Conservation (phyloP, 768 basidiomycete genomes). For the Tulasnella sp. region DNA sequence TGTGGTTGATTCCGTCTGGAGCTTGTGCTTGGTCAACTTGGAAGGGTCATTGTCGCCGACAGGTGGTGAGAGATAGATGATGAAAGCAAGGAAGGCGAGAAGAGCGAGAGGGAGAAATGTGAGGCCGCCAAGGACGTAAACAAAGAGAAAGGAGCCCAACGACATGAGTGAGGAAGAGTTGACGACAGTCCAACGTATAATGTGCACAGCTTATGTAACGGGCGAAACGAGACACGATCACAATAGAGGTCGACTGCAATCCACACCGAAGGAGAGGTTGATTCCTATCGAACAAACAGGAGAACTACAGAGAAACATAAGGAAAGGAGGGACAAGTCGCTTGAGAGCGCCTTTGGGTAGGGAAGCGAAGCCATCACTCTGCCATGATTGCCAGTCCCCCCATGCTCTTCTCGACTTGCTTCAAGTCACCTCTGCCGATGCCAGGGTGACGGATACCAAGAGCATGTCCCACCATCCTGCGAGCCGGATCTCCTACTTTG, state of each 20-base stretch:
- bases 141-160: slow-evolving; percentile 47
- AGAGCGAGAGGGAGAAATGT: slow-evolving; percentile 78
- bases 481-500: slow-evolving; percentile 77
- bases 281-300: background rate
- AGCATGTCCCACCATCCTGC: slow-evolving; percentile 79
- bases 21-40: slow-evolving; percentile 29
- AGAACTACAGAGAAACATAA: background rate
- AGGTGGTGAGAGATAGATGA: slow-evolving; percentile 79
- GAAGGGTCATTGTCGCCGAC: slow-evolving; percentile 41
- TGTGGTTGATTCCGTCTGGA: slow-evolving; percentile 14
- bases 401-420: slow-evolving; percentile 64
- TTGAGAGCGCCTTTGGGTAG: background rate
- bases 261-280: slow-evolving; percentile 3
- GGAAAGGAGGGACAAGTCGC: background rate
- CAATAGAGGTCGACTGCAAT: background rate
- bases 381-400: slow-evolving; percentile 52
- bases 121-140: slow-evolving; percentile 79
- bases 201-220: no score
- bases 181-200: background rate
- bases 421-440: slow-evolving; percentile 34
- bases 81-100: slow-evolving; percentile 42
- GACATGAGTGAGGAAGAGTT: slow-evolving; percentile 1
- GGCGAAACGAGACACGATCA: no score
- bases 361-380: slow-evolving; percentile 36
- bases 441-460: slow-evolving; percentile 73